Evolutionary conservation across 805 yeast genomes (phyloP), one percentile per base, ranked within the genome.

Genomic region (Nakazawaea anatomiae): DNA sequence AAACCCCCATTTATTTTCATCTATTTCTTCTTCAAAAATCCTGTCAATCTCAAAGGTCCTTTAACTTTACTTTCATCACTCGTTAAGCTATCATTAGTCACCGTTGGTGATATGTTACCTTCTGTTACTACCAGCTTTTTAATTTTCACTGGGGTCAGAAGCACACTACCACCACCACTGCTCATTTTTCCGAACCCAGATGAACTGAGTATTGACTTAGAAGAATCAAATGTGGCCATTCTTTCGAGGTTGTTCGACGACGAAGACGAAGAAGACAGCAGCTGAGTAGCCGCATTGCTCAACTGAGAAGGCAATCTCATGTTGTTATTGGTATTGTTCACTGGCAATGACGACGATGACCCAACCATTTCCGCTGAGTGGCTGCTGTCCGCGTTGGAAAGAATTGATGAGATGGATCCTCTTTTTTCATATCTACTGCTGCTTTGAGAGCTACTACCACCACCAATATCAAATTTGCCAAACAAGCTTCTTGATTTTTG

Each of bases 351-450:
- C 40, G 40, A 10, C 8, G 18, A 11, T 10, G 40, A 38, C 18
- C n/a, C 28, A 40, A 30, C 14, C 46, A 43, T 25, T 14, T 44
- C 47, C 6, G 18, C 12, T 8, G 52, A 49, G 11, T 49, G 46
- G 14, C 8, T 39, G 14, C 48, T 44, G 18, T 44, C 47, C 6
- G 48, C 35, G 27, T 31, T 29, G 7, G 48, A 44, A n/a, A 49
- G 30, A 11, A 44, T 18, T 4, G 52, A 49, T 4, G 52, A 27
- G 11, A 49, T 49, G 5, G 52, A 49, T 29, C 48, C 52, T 39
- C 52, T 44, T 31, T 49, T 49, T 32, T 49, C 52, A 14, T 32
- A 49, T 34, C 41, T 14, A 4, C 7, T 4, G 5, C 50, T 14
- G 14, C 45, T 12, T n/a, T 9, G 43, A 14, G 14, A 39, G 41